A percentile compares a stretch with the other conserved stretches of the same genome.
phyloP scores from a whole-genome alignment of 208 protist genomes.

The Acanthamoeba rhysodes region DNA sequence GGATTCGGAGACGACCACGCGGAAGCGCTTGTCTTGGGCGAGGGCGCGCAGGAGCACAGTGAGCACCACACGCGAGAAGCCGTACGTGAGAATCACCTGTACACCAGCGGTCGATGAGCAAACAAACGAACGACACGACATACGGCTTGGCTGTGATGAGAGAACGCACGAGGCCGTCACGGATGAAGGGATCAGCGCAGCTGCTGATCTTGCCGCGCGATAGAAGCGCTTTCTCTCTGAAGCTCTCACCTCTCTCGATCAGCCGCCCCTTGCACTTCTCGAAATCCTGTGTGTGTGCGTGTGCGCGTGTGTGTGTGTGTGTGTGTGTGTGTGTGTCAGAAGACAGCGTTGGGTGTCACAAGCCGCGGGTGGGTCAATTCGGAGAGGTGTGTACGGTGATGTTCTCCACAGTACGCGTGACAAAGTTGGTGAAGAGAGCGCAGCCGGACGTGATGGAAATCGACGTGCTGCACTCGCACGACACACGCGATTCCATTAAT shows the following conservation, averaged over 20 bases:
- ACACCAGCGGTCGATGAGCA: neutral
- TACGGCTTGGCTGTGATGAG: neutral
- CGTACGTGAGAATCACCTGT: slow-evolving; percentile 88
- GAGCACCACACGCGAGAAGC: slow-evolving; percentile 88
- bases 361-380: too few relatives aligned
- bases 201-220: slow-evolving; percentile 82
- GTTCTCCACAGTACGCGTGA: slow-evolving; percentile 74
- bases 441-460: slow-evolving; percentile 75
- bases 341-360: too few relatives aligned
- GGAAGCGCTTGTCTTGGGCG: slow-evolving; percentile 83
- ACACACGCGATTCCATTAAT: too few relatives aligned
- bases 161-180: slow-evolving; percentile 82
- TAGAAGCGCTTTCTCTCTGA: slow-evolving; percentile 80
- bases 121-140: neutral
- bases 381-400: slow-evolving; percentile 10
- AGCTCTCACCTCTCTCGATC: slow-evolving; percentile 85
- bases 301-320: neutral
- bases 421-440: slow-evolving; percentile 72
- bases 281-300: slow-evolving; percentile 80
- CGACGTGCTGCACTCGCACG: slow-evolving; percentile 23
- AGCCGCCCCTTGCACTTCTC: slow-evolving; percentile 84
- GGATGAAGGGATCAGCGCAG: slow-evolving; percentile 85
- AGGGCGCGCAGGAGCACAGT: slow-evolving; percentile 85
- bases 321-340: too few relatives aligned
- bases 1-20: slow-evolving; percentile 91